phyloP scores from a whole-genome alignment of 2,329 filamentous ascomycete species.

The Fusarium piperis region DNA sequence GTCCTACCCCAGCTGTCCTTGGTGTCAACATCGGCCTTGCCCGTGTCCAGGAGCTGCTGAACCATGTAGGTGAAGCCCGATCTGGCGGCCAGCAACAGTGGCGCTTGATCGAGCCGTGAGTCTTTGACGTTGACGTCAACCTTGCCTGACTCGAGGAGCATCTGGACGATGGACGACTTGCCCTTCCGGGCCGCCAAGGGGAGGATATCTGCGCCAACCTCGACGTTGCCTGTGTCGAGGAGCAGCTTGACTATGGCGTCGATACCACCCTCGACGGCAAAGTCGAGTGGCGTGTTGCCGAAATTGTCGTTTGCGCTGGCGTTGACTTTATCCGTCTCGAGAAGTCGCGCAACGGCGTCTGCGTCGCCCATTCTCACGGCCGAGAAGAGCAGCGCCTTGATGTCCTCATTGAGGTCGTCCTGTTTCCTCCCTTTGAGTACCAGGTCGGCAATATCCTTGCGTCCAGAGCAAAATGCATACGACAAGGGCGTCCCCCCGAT shows the following conservation, averaged over 20 bases:
- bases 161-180: background rate
- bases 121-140: background rate
- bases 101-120: background rate
- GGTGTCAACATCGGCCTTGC: background rate
- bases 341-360: conserved; percentile 11
- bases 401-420: background rate
- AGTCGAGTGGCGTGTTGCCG: background rate
- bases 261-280: background rate
- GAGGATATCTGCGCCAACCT: background rate
- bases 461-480: conserved; percentile 1
- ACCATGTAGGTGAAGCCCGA: background rate
- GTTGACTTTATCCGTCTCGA: conserved; percentile 2
- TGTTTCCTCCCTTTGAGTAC: background rate
- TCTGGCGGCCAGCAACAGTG: background rate
- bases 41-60: background rate
- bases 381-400: background rate
- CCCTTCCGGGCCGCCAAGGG: background rate
- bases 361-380: background rate
- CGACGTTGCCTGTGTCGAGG: background rate
- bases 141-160: background rate
- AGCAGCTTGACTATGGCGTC: background rate
- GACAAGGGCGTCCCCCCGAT: conserved; percentile 9
- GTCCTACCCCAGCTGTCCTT: background rate
- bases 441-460: background rate
- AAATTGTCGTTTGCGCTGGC: background rate